Evolutionary conservation across 140 eudicot genomes (phyloP).

Genomic region (Bidens hawaiensis): DNA sequence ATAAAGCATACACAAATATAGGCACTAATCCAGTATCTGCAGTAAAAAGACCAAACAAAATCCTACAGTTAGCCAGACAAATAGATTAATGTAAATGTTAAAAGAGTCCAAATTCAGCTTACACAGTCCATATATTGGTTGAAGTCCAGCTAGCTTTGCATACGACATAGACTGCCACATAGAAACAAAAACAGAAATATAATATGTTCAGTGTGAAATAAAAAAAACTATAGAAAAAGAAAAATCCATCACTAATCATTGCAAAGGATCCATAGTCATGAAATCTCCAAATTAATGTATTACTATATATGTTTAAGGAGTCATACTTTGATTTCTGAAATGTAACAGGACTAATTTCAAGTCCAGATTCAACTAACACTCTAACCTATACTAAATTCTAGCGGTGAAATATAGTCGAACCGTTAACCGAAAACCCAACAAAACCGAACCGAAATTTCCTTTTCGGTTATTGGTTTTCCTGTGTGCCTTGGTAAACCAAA

Average conservation of each 20-base stretch:
- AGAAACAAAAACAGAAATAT: conserved; percentile 9
- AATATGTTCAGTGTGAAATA: not conserved
- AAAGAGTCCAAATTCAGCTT: conserved; percentile 34
- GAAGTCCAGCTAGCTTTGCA: conserved; percentile 98
- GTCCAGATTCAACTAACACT: too few relatives aligned
- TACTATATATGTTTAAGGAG: not conserved
- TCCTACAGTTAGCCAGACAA: conserved; percentile 1
- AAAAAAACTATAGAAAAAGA: not conserved
- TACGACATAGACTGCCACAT: conserved; percentile 86
- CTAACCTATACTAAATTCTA: too few relatives aligned
- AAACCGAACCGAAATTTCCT: too few relatives aligned
- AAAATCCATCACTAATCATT: not conserved
- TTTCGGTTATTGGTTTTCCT: too few relatives aligned
- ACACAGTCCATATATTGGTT: conserved; percentile 96
- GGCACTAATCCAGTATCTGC: conserved; percentile 95
- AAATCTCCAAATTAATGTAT: not conserved
- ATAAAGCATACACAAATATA: conserved; percentile 77
- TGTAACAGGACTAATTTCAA: not conserved
- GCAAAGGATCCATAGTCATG: not conserved
- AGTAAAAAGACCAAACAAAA: conserved; percentile 17
- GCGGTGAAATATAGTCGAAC: too few relatives aligned
- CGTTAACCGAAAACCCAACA: too few relatives aligned
- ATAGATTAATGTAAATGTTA: conserved; percentile 10
- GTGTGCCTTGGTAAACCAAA: too few relatives aligned
- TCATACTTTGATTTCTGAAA: not conserved